A percentile compares a stretch with the other conserved stretches of the same genome.
phyloP scores from a whole-genome alignment of 2,329 filamentous ascomycete genomes.

The Phoma sp. region DNA sequence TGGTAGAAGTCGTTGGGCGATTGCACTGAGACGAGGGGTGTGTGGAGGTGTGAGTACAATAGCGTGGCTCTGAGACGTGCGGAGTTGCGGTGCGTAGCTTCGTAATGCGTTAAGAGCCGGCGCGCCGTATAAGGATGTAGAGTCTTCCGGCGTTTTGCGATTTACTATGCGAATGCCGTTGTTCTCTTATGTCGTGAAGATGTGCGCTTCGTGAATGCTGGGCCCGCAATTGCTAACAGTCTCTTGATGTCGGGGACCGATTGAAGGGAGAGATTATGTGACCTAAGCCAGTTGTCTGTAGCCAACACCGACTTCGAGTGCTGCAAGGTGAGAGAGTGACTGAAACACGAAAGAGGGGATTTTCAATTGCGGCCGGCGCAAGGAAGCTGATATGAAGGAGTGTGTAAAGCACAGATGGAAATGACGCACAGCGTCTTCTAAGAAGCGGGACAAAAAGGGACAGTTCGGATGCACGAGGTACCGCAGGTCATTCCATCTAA shows the following conservation, averaged over 20 bases:
- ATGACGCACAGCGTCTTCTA: constrained; percentile 19
- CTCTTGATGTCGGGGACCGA: not conserved
- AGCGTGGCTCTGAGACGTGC: constrained; percentile 32
- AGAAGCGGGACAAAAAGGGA: constrained; percentile 6
- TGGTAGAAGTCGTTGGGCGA: constrained; percentile 11
- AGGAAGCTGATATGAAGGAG: constrained; percentile 28
- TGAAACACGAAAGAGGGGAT: constrained; percentile 31
- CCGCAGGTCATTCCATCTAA: constrained; percentile 11
- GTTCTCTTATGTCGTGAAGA: not conserved
- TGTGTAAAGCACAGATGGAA: constrained; percentile 18
- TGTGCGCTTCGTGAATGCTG: constrained; percentile 6
- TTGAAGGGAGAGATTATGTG: constrained; percentile 18
- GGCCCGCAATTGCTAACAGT: constrained; percentile 2
- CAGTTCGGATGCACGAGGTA: constrained; percentile 5
- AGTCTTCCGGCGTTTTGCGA: constrained; percentile 17
- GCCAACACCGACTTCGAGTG: constrained; percentile 20
- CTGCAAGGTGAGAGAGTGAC: constrained; percentile 36
- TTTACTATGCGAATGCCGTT: constrained; percentile 19
- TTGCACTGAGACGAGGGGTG: constrained; percentile 34
- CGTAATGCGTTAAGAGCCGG: constrained; percentile 19
- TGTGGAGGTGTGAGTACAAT: constrained; percentile 27
- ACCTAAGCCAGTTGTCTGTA: constrained; percentile 23
- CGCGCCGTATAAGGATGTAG: constrained; percentile 18
- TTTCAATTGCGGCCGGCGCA: constrained; percentile 25
- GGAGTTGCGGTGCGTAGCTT: constrained; percentile 29